These are phyloP conservation scores for Pestalotiopsis sp. DNA, from an alignment of 2,329 filamentous ascomycete species.

Conservation along the genomic window DNA sequence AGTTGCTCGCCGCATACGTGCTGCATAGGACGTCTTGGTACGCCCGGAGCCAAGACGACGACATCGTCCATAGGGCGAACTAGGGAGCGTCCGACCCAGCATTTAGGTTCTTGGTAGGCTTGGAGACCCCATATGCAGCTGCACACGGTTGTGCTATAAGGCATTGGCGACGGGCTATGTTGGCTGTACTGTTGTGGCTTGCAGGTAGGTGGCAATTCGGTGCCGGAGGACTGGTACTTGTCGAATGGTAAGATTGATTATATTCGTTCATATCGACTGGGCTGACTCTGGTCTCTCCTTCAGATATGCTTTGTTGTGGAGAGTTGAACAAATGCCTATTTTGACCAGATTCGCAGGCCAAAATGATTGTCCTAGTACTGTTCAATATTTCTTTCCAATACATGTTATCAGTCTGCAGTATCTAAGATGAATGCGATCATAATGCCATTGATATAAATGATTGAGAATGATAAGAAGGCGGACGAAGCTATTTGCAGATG, in stretches of 20 bases:
- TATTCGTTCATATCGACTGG: not conserved
- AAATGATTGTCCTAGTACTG: too few species aligned
- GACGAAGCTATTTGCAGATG: not conserved
- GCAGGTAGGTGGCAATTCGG: not conserved
- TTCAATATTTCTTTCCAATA: too few species aligned
- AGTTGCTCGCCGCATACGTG: not conserved
- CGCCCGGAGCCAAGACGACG: not conserved
- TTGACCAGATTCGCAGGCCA: too few species aligned
- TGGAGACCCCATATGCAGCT: not conserved
- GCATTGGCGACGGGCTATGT: not conserved
- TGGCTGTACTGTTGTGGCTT: not conserved
- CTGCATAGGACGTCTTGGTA: constrained; percentile 2
- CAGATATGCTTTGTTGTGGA: too few species aligned
- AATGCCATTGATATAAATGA: too few species aligned
- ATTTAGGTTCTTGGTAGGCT: constrained; percentile 5
- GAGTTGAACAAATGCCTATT: too few species aligned
- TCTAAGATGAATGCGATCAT: too few species aligned
- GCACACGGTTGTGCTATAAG: not conserved
- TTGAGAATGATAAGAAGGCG: not conserved
- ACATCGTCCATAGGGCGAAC: not conserved
- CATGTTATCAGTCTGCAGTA: too few species aligned
- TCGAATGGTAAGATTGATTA: not conserved
- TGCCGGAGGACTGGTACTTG: not conserved
- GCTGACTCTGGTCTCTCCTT: not conserved
- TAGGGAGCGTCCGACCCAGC: not conserved